These are phyloP conservation scores for Paecilomyces formosus DNA, from an alignment of 2,329 filamentous ascomycete genomes.

Conservation along the genomic window DNA sequence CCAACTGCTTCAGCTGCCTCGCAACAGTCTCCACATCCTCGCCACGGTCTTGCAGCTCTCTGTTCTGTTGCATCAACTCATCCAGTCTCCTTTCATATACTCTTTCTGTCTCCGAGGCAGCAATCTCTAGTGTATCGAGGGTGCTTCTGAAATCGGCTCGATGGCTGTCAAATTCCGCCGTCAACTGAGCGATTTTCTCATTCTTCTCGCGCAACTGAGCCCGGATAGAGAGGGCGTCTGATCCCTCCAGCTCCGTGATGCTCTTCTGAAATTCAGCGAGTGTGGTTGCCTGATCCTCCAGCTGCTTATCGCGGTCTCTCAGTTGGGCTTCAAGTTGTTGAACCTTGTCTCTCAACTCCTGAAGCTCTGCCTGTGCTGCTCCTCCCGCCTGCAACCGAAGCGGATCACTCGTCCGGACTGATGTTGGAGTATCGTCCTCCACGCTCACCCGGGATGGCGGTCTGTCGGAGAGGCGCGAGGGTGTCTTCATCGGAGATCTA, in stretches of 20 bases:
- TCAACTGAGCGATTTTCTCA: slow-evolving; percentile 89
- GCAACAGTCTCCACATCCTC: slow-evolving; percentile 91
- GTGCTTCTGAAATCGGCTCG: slow-evolving; percentile 94
- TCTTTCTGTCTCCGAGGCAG: slow-evolving; percentile 85
- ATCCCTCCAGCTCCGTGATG: slow-evolving; percentile 73
- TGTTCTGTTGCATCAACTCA: slow-evolving; percentile 67
- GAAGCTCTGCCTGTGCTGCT: slow-evolving; percentile 19
- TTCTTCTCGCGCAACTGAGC: slow-evolving; percentile 89
- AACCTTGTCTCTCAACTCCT: slow-evolving; percentile 59
- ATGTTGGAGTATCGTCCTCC: slow-evolving; percentile 26
- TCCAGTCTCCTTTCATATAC: slow-evolving; percentile 68
- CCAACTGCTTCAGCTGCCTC: slow-evolving; percentile 84
- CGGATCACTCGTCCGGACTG: slow-evolving; percentile 23
- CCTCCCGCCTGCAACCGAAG: slow-evolving; percentile 10
- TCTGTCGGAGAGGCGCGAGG: slow-evolving; percentile 30
- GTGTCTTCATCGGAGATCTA: slow-evolving; percentile 31
- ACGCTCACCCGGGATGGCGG: slow-evolving; percentile 32
- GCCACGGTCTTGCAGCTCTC: slow-evolving; percentile 71
- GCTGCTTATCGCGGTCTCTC: slow-evolving; percentile 74
- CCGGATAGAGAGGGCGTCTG: slow-evolving; percentile 69
- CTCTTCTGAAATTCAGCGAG: slow-evolving; percentile 86
- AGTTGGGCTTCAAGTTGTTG: slow-evolving; percentile 65
- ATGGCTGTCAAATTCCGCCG: slow-evolving; percentile 88
- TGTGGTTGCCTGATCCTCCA: slow-evolving; percentile 79
- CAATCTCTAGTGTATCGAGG: slow-evolving; percentile 92